Percentiles rank a stretch among this genome's conserved stretches.
phyloP scores from a whole-genome alignment of 208 protist genomes.

The Crithidia sp. region DNA sequence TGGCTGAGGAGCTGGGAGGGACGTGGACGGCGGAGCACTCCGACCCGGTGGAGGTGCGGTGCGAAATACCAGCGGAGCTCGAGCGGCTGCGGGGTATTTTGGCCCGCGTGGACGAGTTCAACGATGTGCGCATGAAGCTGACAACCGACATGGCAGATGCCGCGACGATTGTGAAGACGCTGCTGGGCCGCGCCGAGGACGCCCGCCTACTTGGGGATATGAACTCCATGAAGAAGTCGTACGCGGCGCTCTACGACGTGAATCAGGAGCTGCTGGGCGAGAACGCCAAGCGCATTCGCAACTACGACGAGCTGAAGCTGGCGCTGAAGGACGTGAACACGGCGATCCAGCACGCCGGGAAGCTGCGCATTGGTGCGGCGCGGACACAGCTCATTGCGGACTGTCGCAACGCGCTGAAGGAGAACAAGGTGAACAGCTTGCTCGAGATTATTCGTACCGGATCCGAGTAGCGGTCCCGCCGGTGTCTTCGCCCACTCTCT shows the following conservation, averaged over 20 bases:
- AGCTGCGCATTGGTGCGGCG: slow-evolving; percentile 82
- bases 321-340: slow-evolving; percentile 91
- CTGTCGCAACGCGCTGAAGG: slow-evolving; percentile 89
- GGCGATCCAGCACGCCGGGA: slow-evolving; percentile 92
- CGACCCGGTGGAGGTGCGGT: slow-evolving; percentile 33
- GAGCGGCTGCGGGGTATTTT: slow-evolving; percentile 61
- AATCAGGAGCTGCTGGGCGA: slow-evolving; percentile 91
- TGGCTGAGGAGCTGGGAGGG: slow-evolving; percentile 57
- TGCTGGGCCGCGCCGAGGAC: slow-evolving; percentile 94
- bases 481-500: background rate
- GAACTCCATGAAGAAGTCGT: slow-evolving; percentile 73
- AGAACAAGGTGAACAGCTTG: slow-evolving; percentile 71
- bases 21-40: slow-evolving; percentile 32
- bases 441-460: slow-evolving; percentile 88
- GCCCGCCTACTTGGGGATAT: slow-evolving; percentile 91
- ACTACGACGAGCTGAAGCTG: slow-evolving; percentile 89
- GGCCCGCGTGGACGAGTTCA: slow-evolving; percentile 84
- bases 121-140: slow-evolving; percentile 86
- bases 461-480: slow-evolving; percentile 26
- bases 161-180: slow-evolving; percentile 83
- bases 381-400: slow-evolving; percentile 58
- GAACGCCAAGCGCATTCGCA: slow-evolving; percentile 93
- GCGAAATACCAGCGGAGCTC: slow-evolving; percentile 87
- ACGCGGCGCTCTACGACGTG: slow-evolving; percentile 85
- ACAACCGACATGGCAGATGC: slow-evolving; percentile 94